These are phyloP conservation scores for Ogataea populi-albae DNA, from an alignment of 805 yeast species.

Conservation along the genomic window DNA sequence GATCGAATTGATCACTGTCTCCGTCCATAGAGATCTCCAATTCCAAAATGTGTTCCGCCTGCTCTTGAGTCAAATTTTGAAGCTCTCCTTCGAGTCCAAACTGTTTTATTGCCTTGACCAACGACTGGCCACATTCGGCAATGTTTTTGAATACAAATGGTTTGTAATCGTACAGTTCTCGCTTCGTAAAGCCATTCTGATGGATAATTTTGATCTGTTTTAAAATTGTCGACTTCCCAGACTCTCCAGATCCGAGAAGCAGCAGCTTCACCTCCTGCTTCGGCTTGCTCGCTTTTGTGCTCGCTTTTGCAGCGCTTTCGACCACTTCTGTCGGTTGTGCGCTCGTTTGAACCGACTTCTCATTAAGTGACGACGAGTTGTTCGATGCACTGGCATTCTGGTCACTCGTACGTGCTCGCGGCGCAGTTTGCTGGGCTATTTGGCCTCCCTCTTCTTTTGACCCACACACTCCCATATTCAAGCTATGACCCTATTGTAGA, in stretches of 20 bases:
- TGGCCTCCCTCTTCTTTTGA: constrained; percentile 21
- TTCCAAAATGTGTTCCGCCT: constrained; percentile 42
- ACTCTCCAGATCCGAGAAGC: constrained; percentile 83
- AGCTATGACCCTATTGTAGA: too few species aligned
- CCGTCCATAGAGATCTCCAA: constrained; percentile 54
- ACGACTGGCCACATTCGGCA: constrained; percentile 68
- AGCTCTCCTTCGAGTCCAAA: constrained; percentile 40
- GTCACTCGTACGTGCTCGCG: constrained; percentile 1
- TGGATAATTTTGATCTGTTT: constrained; percentile 80
- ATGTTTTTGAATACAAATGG: constrained; percentile 79
- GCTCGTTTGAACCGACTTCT: constrained; percentile 2
- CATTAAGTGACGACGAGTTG: constrained; percentile 5
- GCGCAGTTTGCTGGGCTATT: constrained; percentile 1
- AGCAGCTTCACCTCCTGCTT: constrained; percentile 66
- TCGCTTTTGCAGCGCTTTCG: background rate
- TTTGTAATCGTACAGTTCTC: constrained; percentile 70
- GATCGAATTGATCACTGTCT: constrained; percentile 47
- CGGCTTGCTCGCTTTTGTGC: constrained; percentile 10
- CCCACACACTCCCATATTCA: constrained; percentile 28
- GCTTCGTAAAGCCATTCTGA: constrained; percentile 65
- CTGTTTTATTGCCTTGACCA: constrained; percentile 63
- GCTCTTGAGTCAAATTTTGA: constrained; percentile 32
- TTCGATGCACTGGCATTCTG: constrained; percentile 3
- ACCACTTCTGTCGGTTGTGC: constrained; percentile 1
- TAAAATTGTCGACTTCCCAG: constrained; percentile 77